Evolutionary conservation across 2,329 filamentous ascomycete species (phyloP), one percentile per base, ranked within the genome.

Genomic region (Lasiodiplodia citricola): DNA sequence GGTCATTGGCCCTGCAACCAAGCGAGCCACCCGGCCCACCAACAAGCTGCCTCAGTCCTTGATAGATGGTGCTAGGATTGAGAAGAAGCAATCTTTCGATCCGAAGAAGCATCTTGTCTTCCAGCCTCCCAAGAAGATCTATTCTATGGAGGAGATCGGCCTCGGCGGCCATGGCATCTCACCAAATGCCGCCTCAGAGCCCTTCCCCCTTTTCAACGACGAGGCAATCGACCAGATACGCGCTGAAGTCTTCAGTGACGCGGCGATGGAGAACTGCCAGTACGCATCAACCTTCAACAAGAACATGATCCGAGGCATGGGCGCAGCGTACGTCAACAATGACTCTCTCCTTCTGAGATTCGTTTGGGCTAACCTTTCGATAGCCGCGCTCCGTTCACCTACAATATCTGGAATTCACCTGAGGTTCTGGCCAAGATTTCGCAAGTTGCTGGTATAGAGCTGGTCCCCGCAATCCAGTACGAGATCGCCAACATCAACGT

Each of bases 401-500:
- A 76, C 73, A 38, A 80, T 16, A 76, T 80, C 1, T 85, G 82
- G 81, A 82, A 81, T 63, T 75, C 75, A 55, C 78, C 80, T 0
- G 80, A 85, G 68, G 81, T 82, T 0, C 78, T 87, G 4, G 74
- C 75, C 0, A 83, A 83, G 13, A 76, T 88, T 37, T 87, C 85
- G 10, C 78, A 83, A 66, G 80, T 88, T 55, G 86, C 86, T 1
- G 86, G 85, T 1, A 82, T 88, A 58, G 85, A 88, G 23, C 79
- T 89, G 1, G 80, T 87, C 11, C 83, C 84, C 0, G 82, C 81
- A 25, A 83, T 87, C 73, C 85, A 88, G 74, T 82, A 83, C 70
- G 86, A 88, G 69, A 85, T 88, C 64, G 85, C 79, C n/a, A 83
- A 87, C 71, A 80, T 86, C 70, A 88, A 88, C 74, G 73, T 72